These are phyloP conservation scores for Parastagonospora avenae DNA, from an alignment of 2,329 filamentous ascomycete species.

Conservation along the genomic window DNA sequence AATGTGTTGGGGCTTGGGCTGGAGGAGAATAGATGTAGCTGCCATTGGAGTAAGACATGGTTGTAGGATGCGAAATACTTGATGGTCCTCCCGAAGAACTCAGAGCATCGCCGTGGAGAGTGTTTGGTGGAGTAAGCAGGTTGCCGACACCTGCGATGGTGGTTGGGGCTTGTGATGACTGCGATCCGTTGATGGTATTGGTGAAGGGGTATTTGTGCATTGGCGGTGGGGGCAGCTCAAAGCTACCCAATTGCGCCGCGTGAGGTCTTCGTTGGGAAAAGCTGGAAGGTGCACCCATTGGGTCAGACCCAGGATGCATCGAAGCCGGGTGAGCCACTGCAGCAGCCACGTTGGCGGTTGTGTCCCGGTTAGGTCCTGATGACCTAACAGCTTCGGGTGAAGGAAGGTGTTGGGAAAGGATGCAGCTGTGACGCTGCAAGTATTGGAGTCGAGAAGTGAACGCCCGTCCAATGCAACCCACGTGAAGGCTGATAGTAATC, in stretches of 20 bases:
- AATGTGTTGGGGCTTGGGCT: conserved; percentile 63
- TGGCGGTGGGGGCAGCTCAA: conserved; percentile 68
- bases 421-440: conserved; percentile 47
- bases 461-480: conserved; percentile 56
- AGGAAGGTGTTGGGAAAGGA: conserved; percentile 48
- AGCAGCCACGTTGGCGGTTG: conserved; percentile 66
- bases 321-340: conserved; percentile 64
- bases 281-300: conserved; percentile 66
- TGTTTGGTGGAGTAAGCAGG: conserved; percentile 66
- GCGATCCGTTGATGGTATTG: conserved; percentile 48
- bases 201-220: conserved; percentile 59
- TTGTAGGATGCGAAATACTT: conserved; percentile 62
- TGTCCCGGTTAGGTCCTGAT: conserved; percentile 47
- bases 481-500: conserved; percentile 55
- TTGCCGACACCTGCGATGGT: conserved; percentile 62
- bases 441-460: conserved; percentile 43
- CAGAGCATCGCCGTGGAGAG: conserved; percentile 64
- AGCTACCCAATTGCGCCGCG: conserved; percentile 69
- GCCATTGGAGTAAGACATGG: conserved; percentile 63
- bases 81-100: conserved; percentile 67
- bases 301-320: conserved; percentile 67
- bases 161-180: conserved; percentile 54
- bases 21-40: conserved; percentile 65
- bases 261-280: conserved; percentile 74
- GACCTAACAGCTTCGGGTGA: conserved; percentile 49